Conservation (phyloP, 2,329 filamentous ascomycete genomes). For the Pyrenophora seminiperda region DNA sequence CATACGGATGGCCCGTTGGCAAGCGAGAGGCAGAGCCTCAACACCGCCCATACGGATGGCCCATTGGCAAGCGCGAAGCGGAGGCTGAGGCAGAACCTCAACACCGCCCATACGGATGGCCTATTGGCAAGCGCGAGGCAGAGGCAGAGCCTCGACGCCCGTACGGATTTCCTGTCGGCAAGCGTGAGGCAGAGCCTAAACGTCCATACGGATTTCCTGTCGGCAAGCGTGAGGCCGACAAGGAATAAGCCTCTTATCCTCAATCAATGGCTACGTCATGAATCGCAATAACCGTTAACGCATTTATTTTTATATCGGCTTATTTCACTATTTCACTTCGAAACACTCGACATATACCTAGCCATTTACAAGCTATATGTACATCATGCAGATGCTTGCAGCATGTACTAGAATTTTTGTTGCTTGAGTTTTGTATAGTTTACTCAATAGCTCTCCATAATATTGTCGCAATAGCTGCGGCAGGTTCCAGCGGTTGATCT, state of each 20-base stretch:
- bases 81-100: slow-evolving; percentile 24
- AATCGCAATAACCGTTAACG: not conserved
- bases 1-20: slow-evolving; percentile 22
- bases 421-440: slow-evolving; percentile 8
- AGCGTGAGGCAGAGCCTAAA: slow-evolving; percentile 39
- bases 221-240: slow-evolving; percentile 30
- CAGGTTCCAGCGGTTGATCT: not conserved
- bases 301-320: not conserved
- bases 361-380: not conserved
- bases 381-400: not conserved
- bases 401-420: not conserved
- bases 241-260: slow-evolving; percentile 2
- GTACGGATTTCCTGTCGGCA: slow-evolving; percentile 26
- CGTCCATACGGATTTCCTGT: slow-evolving; percentile 5
- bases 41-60: slow-evolving; percentile 19
- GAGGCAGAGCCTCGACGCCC: slow-evolving; percentile 28
- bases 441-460: slow-evolving; percentile 8
- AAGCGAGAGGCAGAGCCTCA: slow-evolving; percentile 41
- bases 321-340: slow-evolving; percentile 5
- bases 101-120: slow-evolving; percentile 15
- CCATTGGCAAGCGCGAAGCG: slow-evolving; percentile 41
- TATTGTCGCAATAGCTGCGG: not conserved
- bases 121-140: slow-evolving; percentile 41
- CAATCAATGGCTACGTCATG: not conserved
- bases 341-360: slow-evolving; percentile 2